Evolutionary conservation across 2,329 filamentous ascomycete species (phyloP).

Genomic region (Claviceps fusiformis): DNA sequence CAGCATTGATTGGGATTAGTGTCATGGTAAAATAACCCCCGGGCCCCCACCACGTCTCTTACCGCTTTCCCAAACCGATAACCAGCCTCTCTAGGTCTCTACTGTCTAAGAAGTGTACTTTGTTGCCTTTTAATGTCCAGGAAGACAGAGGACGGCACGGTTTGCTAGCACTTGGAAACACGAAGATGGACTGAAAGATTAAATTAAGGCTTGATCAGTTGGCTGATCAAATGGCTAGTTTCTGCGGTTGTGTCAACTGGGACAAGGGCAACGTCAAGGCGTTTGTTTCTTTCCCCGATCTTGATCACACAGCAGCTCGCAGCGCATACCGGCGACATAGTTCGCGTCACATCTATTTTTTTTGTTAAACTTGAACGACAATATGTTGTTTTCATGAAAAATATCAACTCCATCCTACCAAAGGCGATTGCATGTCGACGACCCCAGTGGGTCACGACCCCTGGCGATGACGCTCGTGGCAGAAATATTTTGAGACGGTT

Average conservation of each 20-base stretch:
- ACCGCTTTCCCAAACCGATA: constrained; percentile 17
- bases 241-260: neutral
- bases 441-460: constrained; percentile 10
- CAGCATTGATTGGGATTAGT: constrained; percentile 16
- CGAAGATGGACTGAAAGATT: too few species aligned
- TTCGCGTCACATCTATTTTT: too few species aligned
- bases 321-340: neutral
- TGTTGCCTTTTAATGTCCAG: too few species aligned
- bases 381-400: neutral
- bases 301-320: neutral
- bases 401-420: neutral
- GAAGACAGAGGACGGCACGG: neutral
- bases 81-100: neutral
- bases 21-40: neutral
- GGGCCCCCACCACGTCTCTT: constrained; percentile 3
- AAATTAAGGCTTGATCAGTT: neutral
- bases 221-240: too few species aligned
- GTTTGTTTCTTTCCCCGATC: neutral
- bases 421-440: neutral
- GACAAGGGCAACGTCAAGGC: neutral
- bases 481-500: neutral
- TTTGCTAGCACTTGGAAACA: too few species aligned
- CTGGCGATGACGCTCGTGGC: constrained; percentile 7
- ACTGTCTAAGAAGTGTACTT: too few species aligned
- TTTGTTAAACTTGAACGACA: too few species aligned